Percentiles rank a stretch among this genome's conserved stretches.
phyloP scores from a whole-genome alignment of 805 yeast species.

The Pichia nanzhaoensis region DNA sequence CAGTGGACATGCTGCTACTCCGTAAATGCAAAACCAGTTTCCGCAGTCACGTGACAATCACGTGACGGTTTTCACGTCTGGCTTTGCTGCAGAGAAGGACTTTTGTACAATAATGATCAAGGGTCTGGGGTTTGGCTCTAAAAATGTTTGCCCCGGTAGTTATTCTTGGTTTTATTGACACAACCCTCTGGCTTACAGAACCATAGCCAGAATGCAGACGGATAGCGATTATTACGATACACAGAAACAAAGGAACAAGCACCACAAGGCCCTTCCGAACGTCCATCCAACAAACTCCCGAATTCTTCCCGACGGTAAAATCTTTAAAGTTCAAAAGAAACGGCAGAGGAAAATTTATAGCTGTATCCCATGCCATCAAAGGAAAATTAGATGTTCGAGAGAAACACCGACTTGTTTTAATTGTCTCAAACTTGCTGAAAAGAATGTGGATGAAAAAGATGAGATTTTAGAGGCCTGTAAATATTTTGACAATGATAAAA shows the following conservation, averaged over 20 bases:
- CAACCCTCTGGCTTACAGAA: too few relatives aligned
- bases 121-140: too few relatives aligned
- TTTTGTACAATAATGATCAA: too few relatives aligned
- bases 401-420: slow-evolving; percentile 51
- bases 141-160: too few relatives aligned
- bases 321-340: slow-evolving; percentile 53
- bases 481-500: slow-evolving; percentile 52
- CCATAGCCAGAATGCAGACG: too few relatives aligned
- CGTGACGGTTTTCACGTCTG: too few relatives aligned
- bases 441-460: slow-evolving; percentile 13
- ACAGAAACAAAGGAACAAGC: slow-evolving; percentile 7
- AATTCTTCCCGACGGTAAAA: slow-evolving; percentile 31
- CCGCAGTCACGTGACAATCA: background rate
- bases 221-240: background rate
- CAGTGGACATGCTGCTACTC: too few relatives aligned
- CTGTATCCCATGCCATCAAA: slow-evolving; percentile 59
- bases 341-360: slow-evolving; percentile 53
- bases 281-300: slow-evolving; percentile 22
- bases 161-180: too few relatives aligned
- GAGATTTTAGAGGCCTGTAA: slow-evolving; percentile 33
- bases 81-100: too few relatives aligned
- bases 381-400: slow-evolving; percentile 62
- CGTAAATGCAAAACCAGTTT: too few relatives aligned
- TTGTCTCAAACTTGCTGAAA: slow-evolving; percentile 35
- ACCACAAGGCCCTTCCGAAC: slow-evolving; percentile 14